Base-by-base conservation (phyloP, 192 early-diverging fungal genomes). In the Coemansia sp. region DNA sequence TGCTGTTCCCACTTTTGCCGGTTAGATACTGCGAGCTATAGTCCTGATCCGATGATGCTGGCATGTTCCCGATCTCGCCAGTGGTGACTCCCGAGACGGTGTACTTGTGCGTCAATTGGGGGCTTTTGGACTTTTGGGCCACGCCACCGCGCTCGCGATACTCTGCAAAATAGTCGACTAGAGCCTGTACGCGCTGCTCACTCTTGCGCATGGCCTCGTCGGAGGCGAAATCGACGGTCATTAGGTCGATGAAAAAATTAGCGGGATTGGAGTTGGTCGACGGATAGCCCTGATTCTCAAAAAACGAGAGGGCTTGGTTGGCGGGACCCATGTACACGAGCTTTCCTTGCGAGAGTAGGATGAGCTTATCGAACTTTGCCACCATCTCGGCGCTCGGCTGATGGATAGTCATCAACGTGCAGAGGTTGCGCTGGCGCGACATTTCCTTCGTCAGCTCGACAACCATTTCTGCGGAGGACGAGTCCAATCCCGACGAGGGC, bases 391-490 rank as follows among this genome's bases (percentile, higher is more conserved):
- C 88, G 28, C 88, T 84, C 1, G 95, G 95, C 73, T 95, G 94
- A 71, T 96, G 95, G 68, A 97, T 92, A 16, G 90, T 92, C 69
- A 93, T 88, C 16, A 97, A 70, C 6, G 94, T 85, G 31, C 92
- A 89, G 42, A 88, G 88, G 9, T 84, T 75, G n/a, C 79, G 75
- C 52, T 74, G 59, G 26, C 71, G 72, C 3, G 88, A 84, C 61
- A 93, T 79, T 23, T 83, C 69, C 52, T 76, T 72, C 28, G 88
- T 81, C 42, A 86, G 83, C 50, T 77, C 65, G 25, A 88, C 81
- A 16, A 90, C 72, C 62, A 84, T 81, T 31, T 83, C 77, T 9
- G 89, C 86, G 4, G 86, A 86, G 28, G 79, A 82, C 13, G 86
- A 76, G 71, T 92, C 91, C 36, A 92, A 76, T 0, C 91, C 89